Evolutionary conservation across 2,329 filamentous ascomycete genomes (phyloP).

Genomic region (Fusarium sp.): DNA sequence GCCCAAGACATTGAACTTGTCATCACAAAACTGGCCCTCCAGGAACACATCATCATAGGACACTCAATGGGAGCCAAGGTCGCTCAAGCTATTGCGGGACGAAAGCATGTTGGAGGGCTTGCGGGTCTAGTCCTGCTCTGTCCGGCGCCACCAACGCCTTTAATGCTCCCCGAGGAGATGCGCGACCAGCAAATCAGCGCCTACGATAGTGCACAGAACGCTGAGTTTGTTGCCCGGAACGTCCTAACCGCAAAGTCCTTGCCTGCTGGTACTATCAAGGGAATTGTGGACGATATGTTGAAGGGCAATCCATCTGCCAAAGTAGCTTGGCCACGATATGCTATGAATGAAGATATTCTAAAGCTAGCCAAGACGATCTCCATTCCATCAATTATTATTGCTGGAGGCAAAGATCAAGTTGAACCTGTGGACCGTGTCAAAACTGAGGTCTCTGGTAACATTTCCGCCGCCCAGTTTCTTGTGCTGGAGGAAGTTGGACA

Average conservation of each 20-base stretch:
- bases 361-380: neutral
- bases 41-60: neutral
- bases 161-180: fast-evolving
- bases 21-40: fast-evolving
- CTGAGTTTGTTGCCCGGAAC: neutral
- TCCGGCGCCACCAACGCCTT: neutral
- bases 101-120: fast-evolving
- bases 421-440: neutral
- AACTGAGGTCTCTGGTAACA: neutral
- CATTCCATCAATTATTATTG: neutral
- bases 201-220: neutral
- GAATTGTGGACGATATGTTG: neutral
- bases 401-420: neutral
- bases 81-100: neutral
- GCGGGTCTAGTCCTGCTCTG: neutral
- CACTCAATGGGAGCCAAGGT: neutral
- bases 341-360: neutral
- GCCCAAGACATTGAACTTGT: neutral
- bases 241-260: fast-evolving
- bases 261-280: neutral
- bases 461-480: fast-evolving
- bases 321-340: neutral
- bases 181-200: neutral
- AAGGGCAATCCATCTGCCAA: neutral
- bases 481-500: neutral